These are phyloP conservation scores for Boletellus ananiceps DNA, from an alignment of 768 basidiomycete genomes.

Conservation along the genomic window DNA sequence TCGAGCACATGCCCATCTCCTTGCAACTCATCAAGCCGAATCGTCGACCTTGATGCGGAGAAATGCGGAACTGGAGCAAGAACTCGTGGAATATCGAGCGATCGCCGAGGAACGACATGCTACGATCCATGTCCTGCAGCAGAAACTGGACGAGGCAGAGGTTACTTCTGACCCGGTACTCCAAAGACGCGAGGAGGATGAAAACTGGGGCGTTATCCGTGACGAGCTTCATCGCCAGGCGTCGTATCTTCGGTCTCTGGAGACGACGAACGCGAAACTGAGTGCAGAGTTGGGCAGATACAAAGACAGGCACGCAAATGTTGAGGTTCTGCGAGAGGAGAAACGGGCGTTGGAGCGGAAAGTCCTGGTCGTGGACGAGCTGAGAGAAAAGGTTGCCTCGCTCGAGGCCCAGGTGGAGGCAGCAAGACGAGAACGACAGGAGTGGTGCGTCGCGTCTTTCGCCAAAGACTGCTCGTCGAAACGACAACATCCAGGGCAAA, in stretches of 20 bases:
- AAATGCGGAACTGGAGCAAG: slow-evolving; percentile 42
- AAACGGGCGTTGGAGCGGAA: slow-evolving; percentile 60
- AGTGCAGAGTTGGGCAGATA: slow-evolving; percentile 49
- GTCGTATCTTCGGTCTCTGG: slow-evolving; percentile 53
- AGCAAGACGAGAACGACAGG: slow-evolving; percentile 50
- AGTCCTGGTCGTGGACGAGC: slow-evolving; percentile 44
- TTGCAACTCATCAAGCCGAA: slow-evolving; percentile 48
- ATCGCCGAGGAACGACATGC: slow-evolving; percentile 40
- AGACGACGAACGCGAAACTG: slow-evolving; percentile 54
- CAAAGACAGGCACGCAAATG: slow-evolving; percentile 50
- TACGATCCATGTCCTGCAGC: slow-evolving; percentile 43
- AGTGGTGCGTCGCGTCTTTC: slow-evolving; percentile 41
- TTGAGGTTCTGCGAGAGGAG: slow-evolving; percentile 73
- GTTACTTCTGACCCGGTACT: slow-evolving; percentile 30
- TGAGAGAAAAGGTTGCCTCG: slow-evolving; percentile 50
- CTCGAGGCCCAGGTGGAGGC: slow-evolving; percentile 67
- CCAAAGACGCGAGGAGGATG: slow-evolving; percentile 38
- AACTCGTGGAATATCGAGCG: slow-evolving; percentile 40
- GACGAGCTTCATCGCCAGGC: slow-evolving; percentile 69
- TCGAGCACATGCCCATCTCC: slow-evolving; percentile 45
- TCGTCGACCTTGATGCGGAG: slow-evolving; percentile 46
- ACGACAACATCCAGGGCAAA: slow-evolving; percentile 32
- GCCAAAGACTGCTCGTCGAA: slow-evolving; percentile 1
- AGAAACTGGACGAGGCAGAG: slow-evolving; percentile 43
- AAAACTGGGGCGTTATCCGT: slow-evolving; percentile 58